These are phyloP conservation scores for Mortierella sp. DNA, from an alignment of 371 early-diverging fungal genomes.

Conservation along the genomic window DNA sequence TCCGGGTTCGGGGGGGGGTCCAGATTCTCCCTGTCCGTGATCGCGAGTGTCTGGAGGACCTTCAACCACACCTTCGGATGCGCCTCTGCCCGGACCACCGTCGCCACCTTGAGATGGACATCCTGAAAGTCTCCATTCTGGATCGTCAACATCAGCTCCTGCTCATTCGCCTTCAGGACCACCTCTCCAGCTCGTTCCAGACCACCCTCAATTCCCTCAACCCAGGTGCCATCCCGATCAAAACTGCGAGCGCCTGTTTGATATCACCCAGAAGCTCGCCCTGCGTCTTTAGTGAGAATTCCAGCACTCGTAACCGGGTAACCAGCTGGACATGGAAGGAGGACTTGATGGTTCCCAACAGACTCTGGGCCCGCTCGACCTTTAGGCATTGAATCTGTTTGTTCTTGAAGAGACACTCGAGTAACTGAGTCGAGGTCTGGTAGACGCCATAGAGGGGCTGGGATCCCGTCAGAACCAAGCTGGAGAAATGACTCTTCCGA, in stretches of 20 bases:
- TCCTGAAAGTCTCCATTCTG: neutral
- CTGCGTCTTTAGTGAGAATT: neutral
- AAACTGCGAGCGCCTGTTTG: neutral
- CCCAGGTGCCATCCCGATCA: neutral
- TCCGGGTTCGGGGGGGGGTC: neutral
- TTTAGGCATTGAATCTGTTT: neutral
- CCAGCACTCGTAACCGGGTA: neutral
- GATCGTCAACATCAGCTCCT: neutral
- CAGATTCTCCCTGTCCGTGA: neutral
- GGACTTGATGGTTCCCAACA: neutral
- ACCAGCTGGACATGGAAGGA: neutral
- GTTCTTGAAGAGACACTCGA: neutral
- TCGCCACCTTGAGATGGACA: neutral
- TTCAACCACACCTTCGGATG: neutral
- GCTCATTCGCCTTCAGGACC: neutral
- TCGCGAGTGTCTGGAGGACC: neutral
- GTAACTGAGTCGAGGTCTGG: neutral
- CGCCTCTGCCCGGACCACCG: neutral
- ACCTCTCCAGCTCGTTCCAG: neutral
- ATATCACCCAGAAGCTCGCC: neutral
- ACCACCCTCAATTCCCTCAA: neutral
- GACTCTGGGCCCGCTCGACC: neutral
- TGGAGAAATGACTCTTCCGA: neutral
- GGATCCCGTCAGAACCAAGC: neutral
- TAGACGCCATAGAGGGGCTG: neutral